Base-by-base conservation (phyloP, 2,329 filamentous ascomycete genomes). In the Fusarium domesticum region DNA sequence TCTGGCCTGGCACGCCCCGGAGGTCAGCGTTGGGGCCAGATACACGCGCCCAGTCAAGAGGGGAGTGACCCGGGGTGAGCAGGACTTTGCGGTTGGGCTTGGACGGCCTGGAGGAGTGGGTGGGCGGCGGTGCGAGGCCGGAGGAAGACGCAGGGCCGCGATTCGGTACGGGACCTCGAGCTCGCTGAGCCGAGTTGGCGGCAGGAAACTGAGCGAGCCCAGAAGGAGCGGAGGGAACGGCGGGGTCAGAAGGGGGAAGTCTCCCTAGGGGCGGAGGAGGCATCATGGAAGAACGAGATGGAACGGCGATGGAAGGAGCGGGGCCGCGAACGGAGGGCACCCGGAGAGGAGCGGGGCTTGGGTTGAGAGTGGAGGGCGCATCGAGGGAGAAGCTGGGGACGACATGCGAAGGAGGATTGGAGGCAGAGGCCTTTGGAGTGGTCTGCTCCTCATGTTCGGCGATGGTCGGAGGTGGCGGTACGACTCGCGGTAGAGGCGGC, bases 41-140 rank as follows among this genome's bases (percentile, higher is more conserved):
- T 1, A 96, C 78, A 6, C 85, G 83, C 11, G 93, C 93, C 93
- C 93, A 98, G 77, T 98, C 93, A 11, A 98, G 82, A 0, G 93
- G 92, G 2, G 89, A 96, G 72, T 92, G 91, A 23, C 93, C 92
- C 0, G 93, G 93, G n/a, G 83, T 79, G 5, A 98, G 80, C 7
- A 85, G 75, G 5, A 96, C 87, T 61, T 92, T 87, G 65, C 78
- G 80, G 10, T 75, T 78, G 5, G 78, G 76, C 60, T 81, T 82
- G 18, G 68, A 51, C 2, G 80, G 78, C 45, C 73, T 75, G 33
- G 70, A 63, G 23, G 66, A 70, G 60, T 76, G 77, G 12, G 77
- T 75, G 0, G 80, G 77, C 0, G 81, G 80, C 0, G 76, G 80
- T 1, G 75, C 73, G 36, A 83, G 74, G 70, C 76, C 19, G 34